Evolutionary conservation across 2,329 filamentous ascomycete species (phyloP), one percentile per base, ranked within the genome.

Genomic region (Didymella segeticola): DNA sequence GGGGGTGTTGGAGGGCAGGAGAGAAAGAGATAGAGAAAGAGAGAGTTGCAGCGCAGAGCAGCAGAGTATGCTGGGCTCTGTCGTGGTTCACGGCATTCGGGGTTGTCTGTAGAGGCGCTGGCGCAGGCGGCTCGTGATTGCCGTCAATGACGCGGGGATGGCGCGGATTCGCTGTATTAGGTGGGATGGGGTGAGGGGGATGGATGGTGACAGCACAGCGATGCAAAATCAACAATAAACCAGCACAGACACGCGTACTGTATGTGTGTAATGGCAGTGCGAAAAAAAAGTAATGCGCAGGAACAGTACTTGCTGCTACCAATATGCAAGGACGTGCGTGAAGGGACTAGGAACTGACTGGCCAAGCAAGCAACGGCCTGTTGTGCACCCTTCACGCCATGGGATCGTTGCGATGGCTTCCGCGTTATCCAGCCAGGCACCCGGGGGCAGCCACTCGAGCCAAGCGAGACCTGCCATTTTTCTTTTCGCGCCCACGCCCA

Each of bases 51-150:
- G 36, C 27, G 34, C 26, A 49, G 54, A 57, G 55, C 66, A 68
- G 67, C 67, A 68, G 57, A 43, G 55, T 34, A 57, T 62, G 69
- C 67, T 48, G 36, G 47, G 48, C 38, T 58, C 53, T 46, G 45
- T 22, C 14, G 33, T 41, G 27, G 29, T 49, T 54, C 51, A 54
- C 51, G 34, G 41, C 51, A 54, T 54, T 46, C 51, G 45, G 51
- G 27, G 29, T 43, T 36, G 51, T 49, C 20, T 46, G 29, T 33
- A 25, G 29, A 41, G 39, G 45, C 51, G 41, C 45, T 49, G 22
- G 33, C 34, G 29, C 33, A 46, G 30, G 51, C 39, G 46, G 51
- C 51, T 54, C 51, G 51, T 54, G 51, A 54, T 34, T 19, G 51
- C 25, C 27, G 39, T 47, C 15, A 17, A n/a, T 17, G 22, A 29